A percentile compares a stretch with the other conserved stretches of the same genome.
Evolutionary conservation across 2,329 filamentous ascomycete species (phyloP).

Genomic region (Epichloe sp.): DNA sequence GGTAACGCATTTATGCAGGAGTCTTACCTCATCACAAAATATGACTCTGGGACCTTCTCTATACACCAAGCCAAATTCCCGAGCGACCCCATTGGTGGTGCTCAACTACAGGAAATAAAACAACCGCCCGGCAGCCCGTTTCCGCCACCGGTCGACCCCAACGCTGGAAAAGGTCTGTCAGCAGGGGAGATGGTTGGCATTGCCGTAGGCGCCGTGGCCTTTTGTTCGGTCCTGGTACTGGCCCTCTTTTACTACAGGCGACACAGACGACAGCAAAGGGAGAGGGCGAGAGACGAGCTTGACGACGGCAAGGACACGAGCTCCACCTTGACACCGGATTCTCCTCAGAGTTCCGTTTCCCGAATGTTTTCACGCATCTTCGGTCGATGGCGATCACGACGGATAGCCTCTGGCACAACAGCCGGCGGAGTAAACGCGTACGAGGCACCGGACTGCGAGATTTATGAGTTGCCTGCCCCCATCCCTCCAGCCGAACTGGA

Average conservation of each 20-base stretch:
- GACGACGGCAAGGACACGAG: conserved; percentile 25
- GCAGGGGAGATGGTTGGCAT: conserved; percentile 32
- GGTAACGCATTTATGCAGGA: conserved; percentile 61
- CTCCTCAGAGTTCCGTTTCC: conserved; percentile 13
- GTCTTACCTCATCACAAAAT: conserved; percentile 45
- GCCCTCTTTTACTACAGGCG: conserved; percentile 21
- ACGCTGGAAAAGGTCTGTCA: conserved; percentile 18
- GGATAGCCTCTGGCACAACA: conserved; percentile 7
- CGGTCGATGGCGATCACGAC: conserved; percentile 21
- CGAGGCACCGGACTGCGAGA: conserved; percentile 30
- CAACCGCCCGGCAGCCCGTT: conserved; percentile 34
- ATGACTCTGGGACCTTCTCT: conserved; percentile 39
- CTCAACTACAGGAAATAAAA: conserved; percentile 28
- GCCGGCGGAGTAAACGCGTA: conserved; percentile 15
- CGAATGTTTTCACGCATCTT: conserved; percentile 29
- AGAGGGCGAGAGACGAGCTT: conserved; percentile 11
- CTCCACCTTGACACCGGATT: conserved; percentile 17
- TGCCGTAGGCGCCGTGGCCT: conserved; percentile 26
- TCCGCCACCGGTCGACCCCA: conserved; percentile 21
- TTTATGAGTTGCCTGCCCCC: conserved; percentile 38
- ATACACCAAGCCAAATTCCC: conserved; percentile 43
- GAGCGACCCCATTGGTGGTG: conserved; percentile 24
- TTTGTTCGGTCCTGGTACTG: conserved; percentile 16
- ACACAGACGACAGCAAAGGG: conserved; percentile 20
- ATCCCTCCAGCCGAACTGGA: conserved; percentile 36